Base-by-base conservation (phyloP, 2,329 filamentous ascomycete genomes). In the Coleophoma eucalyptorum region DNA sequence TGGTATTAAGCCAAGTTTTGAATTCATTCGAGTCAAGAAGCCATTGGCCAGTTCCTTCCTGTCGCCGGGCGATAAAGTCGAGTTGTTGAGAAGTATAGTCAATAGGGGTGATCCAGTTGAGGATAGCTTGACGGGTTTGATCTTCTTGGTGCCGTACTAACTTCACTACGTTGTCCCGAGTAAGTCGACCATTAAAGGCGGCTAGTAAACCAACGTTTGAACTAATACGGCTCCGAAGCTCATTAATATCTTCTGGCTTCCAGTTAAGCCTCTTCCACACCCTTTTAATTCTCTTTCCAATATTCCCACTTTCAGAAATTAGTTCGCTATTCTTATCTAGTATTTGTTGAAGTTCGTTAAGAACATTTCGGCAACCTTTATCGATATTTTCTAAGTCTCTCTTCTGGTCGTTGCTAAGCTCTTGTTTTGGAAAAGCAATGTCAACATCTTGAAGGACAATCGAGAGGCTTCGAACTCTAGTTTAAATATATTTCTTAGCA, bases 381-480 rank as follows among this genome's bases (percentile, higher is more conserved):
- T 20, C 33, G 40, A 63, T 58, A 3, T 55, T 43, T 34, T 49
- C 15, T 19, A 64, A 50, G 7, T 59, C 48, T 10, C 20, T 51
- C 41, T 60, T 40, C 41, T 62, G 57, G 12, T 56, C 19, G 34
- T 50, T 50, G 33, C 46, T 32, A 16, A 62, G 52, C 10, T 57
- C 53, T n/a, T 46, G 31, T 12, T 54, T 33, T 12, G 55, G 51
- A 13, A 64, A 20, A 15, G 49, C 38, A 32, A 58, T 48, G 10
- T 65, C 58, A 43, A 62, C 53, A 55, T 63, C 57, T 48, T 58
- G 57, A 37, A 66, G 50, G 15, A 63, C 52, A 44, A 61, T 60
- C 6, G 60, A 61, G n/a, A 67, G 57, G 34, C 45, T 57, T 50
- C 58, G 56, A 15, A 64, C 50, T 35, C 62, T 65, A 38, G 58